Conservation (phyloP, 2,329 filamentous ascomycete genomes). For the Diaporthe vexans region DNA sequence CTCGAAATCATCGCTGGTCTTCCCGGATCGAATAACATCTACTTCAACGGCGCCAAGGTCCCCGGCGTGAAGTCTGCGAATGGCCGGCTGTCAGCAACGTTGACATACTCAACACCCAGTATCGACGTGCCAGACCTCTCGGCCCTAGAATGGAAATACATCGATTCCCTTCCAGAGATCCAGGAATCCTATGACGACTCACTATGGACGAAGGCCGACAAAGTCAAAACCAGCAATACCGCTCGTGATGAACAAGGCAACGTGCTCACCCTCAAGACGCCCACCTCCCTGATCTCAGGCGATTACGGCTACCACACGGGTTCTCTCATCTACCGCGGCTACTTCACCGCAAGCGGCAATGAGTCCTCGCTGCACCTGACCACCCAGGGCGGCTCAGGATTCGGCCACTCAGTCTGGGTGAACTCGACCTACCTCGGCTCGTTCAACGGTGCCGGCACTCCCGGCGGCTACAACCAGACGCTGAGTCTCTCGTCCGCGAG, state of each 20-base stretch:
- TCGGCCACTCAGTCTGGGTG: conserved; percentile 77
- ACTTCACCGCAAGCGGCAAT: conserved; percentile 74
- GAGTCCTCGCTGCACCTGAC: conserved; percentile 70
- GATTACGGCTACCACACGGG: conserved; percentile 84
- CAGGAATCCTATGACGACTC: conserved; percentile 75
- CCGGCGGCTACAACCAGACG: conserved; percentile 65
- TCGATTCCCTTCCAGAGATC: conserved; percentile 81
- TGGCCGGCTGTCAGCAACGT: conserved; percentile 60
- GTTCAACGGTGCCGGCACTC: conserved; percentile 68
- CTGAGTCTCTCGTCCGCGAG: conserved; percentile 64
- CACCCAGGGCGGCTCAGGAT: conserved; percentile 77
- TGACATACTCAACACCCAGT: conserved; percentile 63
- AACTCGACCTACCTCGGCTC: conserved; percentile 74
- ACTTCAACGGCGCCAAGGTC: conserved; percentile 59
- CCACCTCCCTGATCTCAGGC: conserved; percentile 75
- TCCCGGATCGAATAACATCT: conserved; percentile 58
- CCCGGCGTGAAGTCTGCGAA: conserved; percentile 35
- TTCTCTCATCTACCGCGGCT: conserved; percentile 77
- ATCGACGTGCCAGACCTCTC: conserved; percentile 71
- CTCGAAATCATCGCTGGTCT: conserved; percentile 79
- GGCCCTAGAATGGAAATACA: conserved; percentile 74
- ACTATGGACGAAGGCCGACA: conserved; percentile 73
- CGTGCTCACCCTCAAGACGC: conserved; percentile 65
- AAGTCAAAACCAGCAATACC: conserved; percentile 70
- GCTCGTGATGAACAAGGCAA: conserved; percentile 53